These are phyloP conservation scores for Protomyces gravidus DNA, from an alignment of 1,139 yeast genomes.

Conservation along the genomic window DNA sequence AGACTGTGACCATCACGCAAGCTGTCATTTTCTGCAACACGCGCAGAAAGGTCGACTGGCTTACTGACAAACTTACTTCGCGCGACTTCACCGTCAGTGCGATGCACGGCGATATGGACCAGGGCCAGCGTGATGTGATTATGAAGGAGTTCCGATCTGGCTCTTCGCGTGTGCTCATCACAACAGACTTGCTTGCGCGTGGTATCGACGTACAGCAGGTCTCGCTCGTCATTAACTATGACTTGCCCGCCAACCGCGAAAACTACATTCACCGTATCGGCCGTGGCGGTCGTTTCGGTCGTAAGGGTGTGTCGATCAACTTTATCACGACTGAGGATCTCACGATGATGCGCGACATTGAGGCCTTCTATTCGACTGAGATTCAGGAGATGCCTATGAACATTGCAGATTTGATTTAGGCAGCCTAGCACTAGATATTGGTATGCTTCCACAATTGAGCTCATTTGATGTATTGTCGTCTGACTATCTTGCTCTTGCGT, in stretches of 20 bases:
- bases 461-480: background rate
- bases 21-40: slow-evolving; percentile 99
- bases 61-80: slow-evolving; percentile 79
- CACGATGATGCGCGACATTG: slow-evolving; percentile 93
- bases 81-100: slow-evolving; percentile 93
- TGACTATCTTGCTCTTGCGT: background rate
- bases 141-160: slow-evolving; percentile 99
- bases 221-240: slow-evolving; percentile 95
- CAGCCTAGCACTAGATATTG: background rate
- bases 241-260: slow-evolving; percentile 94
- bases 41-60: slow-evolving; percentile 92
- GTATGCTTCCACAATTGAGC: background rate
- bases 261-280: slow-evolving; percentile 99
- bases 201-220: slow-evolving; percentile 99
- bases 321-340: slow-evolving; percentile 89
- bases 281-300: slow-evolving; percentile 99
- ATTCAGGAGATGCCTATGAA: slow-evolving; percentile 97
- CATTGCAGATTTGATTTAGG: slow-evolving; percentile 44
- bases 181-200: slow-evolving; percentile 97
- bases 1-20: slow-evolving; percentile 95
- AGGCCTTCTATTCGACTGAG: slow-evolving; percentile 94
- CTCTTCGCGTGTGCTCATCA: slow-evolving; percentile 91
- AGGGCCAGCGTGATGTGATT: slow-evolving; percentile 93
- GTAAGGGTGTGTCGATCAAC: slow-evolving; percentile 99
- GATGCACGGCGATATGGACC: slow-evolving; percentile 96